Base-by-base conservation (phyloP, 371 early-diverging fungal genomes). In the Nosema muscidifuracis region DNA sequence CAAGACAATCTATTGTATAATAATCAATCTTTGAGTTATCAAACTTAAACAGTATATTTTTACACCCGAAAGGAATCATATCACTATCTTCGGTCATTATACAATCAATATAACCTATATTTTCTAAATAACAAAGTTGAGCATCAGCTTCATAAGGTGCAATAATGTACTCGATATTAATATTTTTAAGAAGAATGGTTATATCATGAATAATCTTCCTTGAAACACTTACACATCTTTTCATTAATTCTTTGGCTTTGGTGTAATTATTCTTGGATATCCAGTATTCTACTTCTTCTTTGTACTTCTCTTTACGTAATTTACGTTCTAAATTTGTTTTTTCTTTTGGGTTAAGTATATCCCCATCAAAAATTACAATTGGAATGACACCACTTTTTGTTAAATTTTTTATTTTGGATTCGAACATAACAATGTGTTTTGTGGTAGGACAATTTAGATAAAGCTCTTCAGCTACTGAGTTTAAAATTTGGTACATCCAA, bases 61-160 rank as follows among this genome's bases (percentile, higher is more conserved):
- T 76, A 77, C 91, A 91, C 0, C 95, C 97, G 87, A 91, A 98
- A 2, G 89, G 91, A 1, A 97, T 82, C 38, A 97, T 75, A 81
- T 98, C 99, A 2, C 93, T 92, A 81, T 98, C 97, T 84, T 95
- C 96, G 0, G 97, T 93, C 9, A 95, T 84, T 18, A 93, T 86
- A 0, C 89, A 92, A 28, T 86, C 82, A 12, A 91, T 89, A 16
- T 87, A 58, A 12, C 88, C 87, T 9, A 81, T 85, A 18, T 86
- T 85, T 34, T 89, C 84, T 18, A 98, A 81, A 77, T 87, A 94
- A 0, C 90, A 88, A 38, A 98, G 83, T 79, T 98, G 97, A 0
- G 97, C 92, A 82, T 97, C 99, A 0, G 97, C 93, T 80, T 98
- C 97, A 73, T 93, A 97, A 0, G 99, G 99, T 3, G 95, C 92